Evolutionary conservation across 768 basidiomycete genomes (phyloP).

Genomic region (Stropharia rugosoannulata): DNA sequence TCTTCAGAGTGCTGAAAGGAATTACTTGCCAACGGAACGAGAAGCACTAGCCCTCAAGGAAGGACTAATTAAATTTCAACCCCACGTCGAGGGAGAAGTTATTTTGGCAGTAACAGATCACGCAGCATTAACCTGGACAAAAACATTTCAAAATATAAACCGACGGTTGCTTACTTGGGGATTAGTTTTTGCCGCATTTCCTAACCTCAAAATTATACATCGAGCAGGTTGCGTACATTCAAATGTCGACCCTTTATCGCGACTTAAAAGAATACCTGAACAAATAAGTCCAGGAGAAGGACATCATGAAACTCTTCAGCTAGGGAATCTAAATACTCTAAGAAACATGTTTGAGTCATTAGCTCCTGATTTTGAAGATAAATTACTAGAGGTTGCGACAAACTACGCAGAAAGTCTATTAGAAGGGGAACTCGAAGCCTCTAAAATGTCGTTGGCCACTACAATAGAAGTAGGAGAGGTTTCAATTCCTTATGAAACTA

Average conservation of each 20-base stretch:
- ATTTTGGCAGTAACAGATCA: conserved; percentile 24
- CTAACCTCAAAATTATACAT: conserved; percentile 27
- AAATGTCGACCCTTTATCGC: conserved; percentile 26
- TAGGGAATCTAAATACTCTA: too few relatives aligned
- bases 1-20: conserved; percentile 23
- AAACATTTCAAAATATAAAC: conserved; percentile 22
- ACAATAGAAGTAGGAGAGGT: too few relatives aligned
- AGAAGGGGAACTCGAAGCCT: too few relatives aligned
- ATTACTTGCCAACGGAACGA: conserved; percentile 29
- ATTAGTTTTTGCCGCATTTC: conserved; percentile 30
- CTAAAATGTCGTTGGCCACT: too few relatives aligned
- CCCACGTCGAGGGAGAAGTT: conserved; percentile 32
- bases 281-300: background rate
- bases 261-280: conserved; percentile 12
- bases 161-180: conserved; percentile 28
- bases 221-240: conserved; percentile 30
- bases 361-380: background rate
- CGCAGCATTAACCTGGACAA: conserved; percentile 22
- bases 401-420: too few relatives aligned
- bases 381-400: too few relatives aligned
- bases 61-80: conserved; percentile 29
- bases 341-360: background rate
- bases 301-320: too few relatives aligned
- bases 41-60: conserved; percentile 21
- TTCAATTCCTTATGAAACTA: too few relatives aligned